A percentile compares a stretch with the other conserved stretches of the same genome.
These are phyloP conservation scores for Pythium coloratum DNA, from an alignment of 352 stramenopile genomes.

Conservation along the genomic window DNA sequence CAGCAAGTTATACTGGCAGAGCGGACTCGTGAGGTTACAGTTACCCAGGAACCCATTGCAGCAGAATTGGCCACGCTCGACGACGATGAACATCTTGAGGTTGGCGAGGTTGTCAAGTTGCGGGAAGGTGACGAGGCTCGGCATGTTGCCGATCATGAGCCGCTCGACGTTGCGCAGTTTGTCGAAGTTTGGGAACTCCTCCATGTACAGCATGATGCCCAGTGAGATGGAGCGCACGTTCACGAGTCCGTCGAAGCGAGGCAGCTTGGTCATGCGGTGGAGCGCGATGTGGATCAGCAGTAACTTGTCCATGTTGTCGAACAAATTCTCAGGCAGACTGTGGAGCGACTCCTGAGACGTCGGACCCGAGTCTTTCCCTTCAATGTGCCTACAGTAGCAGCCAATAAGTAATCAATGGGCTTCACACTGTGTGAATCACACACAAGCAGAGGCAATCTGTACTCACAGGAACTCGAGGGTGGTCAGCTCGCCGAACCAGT, in stretches of 20 bases:
- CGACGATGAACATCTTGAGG: slow-evolving; percentile 24
- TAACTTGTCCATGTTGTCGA: slow-evolving; percentile 33
- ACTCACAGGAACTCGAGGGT: slow-evolving; percentile 39
- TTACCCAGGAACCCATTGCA: slow-evolving; percentile 37
- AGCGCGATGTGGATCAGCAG: slow-evolving; percentile 36
- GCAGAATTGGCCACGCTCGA: slow-evolving; percentile 17
- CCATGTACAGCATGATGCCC: slow-evolving; percentile 21
- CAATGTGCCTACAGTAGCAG: slow-evolving; percentile 20
- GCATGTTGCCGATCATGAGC: slow-evolving; percentile 24
- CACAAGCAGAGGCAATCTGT: neutral
- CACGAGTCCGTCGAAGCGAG: slow-evolving; percentile 24
- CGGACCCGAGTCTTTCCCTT: slow-evolving; percentile 26
- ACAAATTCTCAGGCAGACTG: slow-evolving; percentile 27
- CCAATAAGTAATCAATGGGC: neutral
- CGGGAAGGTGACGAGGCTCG: slow-evolving; percentile 21
- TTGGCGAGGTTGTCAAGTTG: slow-evolving; percentile 23
- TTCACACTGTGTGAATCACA: neutral
- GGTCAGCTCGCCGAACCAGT: slow-evolving; percentile 31
- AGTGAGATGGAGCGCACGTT: slow-evolving; percentile 36
- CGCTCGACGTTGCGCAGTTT: slow-evolving; percentile 28
- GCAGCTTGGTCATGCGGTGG: slow-evolving; percentile 27
- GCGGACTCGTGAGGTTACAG: slow-evolving; percentile 31
- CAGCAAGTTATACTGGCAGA: slow-evolving; percentile 7
- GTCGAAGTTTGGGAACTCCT: slow-evolving; percentile 25
- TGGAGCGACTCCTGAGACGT: slow-evolving; percentile 20